These are phyloP conservation scores for Naegleria lovaniensis DNA, from an alignment of 208 protist species.

Conservation along the genomic window DNA sequence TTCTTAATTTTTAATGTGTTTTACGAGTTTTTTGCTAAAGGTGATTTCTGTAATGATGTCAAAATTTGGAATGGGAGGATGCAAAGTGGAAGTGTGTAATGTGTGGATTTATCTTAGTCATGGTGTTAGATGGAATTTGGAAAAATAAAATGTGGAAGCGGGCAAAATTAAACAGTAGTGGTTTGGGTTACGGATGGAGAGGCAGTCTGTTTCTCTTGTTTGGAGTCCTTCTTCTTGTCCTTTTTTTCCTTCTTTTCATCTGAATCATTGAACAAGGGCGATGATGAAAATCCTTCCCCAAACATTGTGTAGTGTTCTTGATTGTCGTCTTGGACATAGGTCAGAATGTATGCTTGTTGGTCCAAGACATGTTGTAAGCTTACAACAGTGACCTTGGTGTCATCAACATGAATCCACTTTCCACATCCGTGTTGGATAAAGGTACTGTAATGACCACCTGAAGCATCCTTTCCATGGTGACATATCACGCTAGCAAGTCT, in stretches of 20 bases:
- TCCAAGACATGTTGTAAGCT: background rate
- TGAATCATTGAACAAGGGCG: background rate
- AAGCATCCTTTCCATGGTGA: constrained; percentile 17
- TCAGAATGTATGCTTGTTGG: background rate
- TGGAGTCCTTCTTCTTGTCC: background rate
- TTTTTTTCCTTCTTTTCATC: background rate
- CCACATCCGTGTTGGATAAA: background rate
- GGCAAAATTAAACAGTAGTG: background rate
- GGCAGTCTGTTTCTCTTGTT: background rate
- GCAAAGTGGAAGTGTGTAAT: too few species aligned
- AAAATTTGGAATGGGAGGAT: too few species aligned
- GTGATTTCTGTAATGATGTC: too few species aligned
- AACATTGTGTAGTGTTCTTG: background rate
- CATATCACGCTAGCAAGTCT: background rate
- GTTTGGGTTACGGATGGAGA: background rate
- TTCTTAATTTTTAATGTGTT: too few species aligned
- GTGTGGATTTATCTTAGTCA: too few species aligned
- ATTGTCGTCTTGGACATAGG: background rate
- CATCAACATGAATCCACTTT: constrained; percentile 20
- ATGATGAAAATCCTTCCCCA: background rate
- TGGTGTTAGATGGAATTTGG: too few species aligned
- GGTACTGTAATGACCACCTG: constrained; percentile 16
- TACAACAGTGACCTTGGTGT: background rate
- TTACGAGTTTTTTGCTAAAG: too few species aligned
- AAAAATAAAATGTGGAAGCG: too few species aligned